Evolutionary conservation across 805 yeast genomes (phyloP).

Genomic region (Nakazawaea anatomiae): DNA sequence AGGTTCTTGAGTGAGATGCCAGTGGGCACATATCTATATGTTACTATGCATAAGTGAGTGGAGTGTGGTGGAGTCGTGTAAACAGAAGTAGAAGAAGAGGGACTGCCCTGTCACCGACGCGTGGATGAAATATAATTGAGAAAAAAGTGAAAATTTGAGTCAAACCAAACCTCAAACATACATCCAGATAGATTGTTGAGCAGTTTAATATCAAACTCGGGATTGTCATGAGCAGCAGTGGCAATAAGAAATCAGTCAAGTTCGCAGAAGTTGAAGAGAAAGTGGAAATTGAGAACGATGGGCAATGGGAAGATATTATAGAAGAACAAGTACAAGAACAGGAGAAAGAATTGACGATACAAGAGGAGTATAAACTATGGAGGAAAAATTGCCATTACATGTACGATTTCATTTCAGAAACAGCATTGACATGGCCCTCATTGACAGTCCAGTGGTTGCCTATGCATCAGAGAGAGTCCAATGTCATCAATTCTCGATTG

Average conservation of each 20-base stretch:
- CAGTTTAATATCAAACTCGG: too few relatives aligned
- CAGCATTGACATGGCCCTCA: conserved; percentile 79
- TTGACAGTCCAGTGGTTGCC: conserved; percentile 78
- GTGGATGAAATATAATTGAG: too few relatives aligned
- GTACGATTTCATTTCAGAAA: conserved; percentile 80
- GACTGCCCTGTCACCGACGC: too few relatives aligned
- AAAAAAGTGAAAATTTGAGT: too few relatives aligned
- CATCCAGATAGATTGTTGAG: too few relatives aligned
- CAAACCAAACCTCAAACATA: too few relatives aligned
- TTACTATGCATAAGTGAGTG: background rate
- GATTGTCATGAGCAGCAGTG: background rate
- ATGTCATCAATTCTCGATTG: conserved; percentile 40
- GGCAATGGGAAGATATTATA: conserved; percentile 1
- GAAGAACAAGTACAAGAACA: conserved; percentile 8
- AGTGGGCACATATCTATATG: background rate
- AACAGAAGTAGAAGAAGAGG: too few relatives aligned
- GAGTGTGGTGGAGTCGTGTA: background rate
- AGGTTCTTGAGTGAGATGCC: background rate
- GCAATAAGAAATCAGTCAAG: conserved; percentile 1
- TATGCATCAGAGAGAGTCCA: conserved; percentile 19
- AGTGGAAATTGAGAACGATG: background rate
- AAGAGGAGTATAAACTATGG: conserved; percentile 75
- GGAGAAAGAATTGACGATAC: conserved; percentile 37
- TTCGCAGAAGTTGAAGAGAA: background rate
- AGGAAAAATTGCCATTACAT: conserved; percentile 72